Evolutionary conservation across 768 basidiomycete species (phyloP), one percentile per base, ranked within the genome.

Genomic region (Pulveroboletus frians): DNA sequence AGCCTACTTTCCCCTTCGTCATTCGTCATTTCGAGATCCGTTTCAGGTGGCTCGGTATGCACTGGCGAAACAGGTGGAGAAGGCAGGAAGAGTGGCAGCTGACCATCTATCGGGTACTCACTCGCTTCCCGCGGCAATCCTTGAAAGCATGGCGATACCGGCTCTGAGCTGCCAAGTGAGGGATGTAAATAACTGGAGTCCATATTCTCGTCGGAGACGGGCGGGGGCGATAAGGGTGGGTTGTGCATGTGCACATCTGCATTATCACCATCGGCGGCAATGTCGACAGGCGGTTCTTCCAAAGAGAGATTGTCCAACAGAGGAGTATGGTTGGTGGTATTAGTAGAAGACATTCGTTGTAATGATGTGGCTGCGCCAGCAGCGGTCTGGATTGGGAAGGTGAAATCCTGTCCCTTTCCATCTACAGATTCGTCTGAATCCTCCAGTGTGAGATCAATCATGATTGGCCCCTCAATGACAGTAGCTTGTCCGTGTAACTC

Each of bases 11-110:
- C 42, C 1, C 31, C 47, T 9, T 48, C 47, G 4, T 55, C 56
- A 15, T 42, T 31, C n/a, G 49, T 40, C 26, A 53, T 50, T 37
- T 60, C 58, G 34, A 46, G 43, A 37, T 62, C 62, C 43, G 57
- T 58, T 50, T 55, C 59, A 9, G 56, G 58, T 23, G 61, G 57
- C 27, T 55, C 52, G 21, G 55, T 55, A 4, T 39, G 45, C 17
- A 49, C 26, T 29, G 71, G 70, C 17, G 71, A 73, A 49, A 59
- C 51, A 1, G 71, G 64, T 6, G 72, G 73, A 35, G 76, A 79
- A 32, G 78, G 78, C 26, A 79, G 55, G 54, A 80, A 80, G 39
- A 79, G 64, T 26, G 78, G 78, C 13, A 71, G 53, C 42, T 60
- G 67, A 9, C 60, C 62, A 43, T 49, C 53, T 21, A 36, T 21